Base-by-base conservation (phyloP, 164 flowering plant genomes). In the Stephania cephalantha region DNA sequence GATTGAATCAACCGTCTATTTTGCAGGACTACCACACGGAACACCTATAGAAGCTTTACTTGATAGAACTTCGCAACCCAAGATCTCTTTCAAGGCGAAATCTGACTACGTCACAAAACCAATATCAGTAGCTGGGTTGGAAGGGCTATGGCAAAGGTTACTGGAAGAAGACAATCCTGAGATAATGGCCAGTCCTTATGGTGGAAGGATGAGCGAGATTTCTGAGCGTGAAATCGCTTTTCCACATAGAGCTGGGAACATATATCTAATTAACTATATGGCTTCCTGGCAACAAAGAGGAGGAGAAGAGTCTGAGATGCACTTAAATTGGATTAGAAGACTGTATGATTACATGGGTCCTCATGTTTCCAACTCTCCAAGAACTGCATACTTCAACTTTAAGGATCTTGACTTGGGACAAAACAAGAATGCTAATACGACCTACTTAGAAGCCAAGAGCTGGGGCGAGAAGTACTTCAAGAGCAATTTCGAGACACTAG, bases 381-480 rank as follows among this genome's bases (percentile, higher is more conserved):
- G 78, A 55, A 46, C 80, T 46, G 70, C 76, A 22, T 74, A 74
- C 66, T 18, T 73, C 58, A 73, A 73, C 70, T 64, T 45, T 35
- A 73, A 29, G 61, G 76, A 74, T 65, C 76, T 66, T 46, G 70
- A 73, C 20, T 65, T 73, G 70, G 75, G 75, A 45, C 55, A 46
- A 53, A 46, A 46, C 44, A 48, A 65, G 22, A 65, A 61, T 29
- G 80, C 75, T 3, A 42, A 76, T 2, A 71, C 76, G 7, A 81
- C 77, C 69, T 79, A 77, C 18, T 48, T 35, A 12, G 74, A 84
- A 73, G 86, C 82, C 12, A 75, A 69, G 2, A 35, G 66, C 64
- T 86, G 79, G 74, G 87, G 87, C n/a, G 17, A 9, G 0, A 80
- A 74, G 71, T 86, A 86, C 65, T 86, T 77, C 75, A 81, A 79